These are phyloP conservation scores for Strobilomyces confusus DNA, from an alignment of 768 basidiomycete genomes.

Conservation along the genomic window DNA sequence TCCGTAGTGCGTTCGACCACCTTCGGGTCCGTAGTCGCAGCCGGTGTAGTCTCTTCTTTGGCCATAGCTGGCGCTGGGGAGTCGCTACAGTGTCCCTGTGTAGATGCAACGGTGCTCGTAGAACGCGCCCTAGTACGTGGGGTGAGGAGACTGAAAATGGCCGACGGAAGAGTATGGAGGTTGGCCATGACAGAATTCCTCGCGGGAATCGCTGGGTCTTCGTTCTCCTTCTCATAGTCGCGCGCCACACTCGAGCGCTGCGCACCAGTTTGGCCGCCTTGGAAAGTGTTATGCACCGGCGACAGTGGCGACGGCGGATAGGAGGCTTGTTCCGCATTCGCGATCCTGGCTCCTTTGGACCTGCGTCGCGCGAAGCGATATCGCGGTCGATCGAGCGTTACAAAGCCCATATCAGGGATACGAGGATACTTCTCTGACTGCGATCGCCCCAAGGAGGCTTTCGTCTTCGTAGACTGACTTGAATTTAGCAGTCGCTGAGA, in stretches of 20 bases:
- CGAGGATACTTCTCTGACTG: constrained; percentile 23
- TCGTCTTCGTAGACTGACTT: background rate
- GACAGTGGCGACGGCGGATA: background rate
- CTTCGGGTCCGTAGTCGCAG: background rate
- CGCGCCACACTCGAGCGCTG: background rate
- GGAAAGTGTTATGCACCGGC: background rate
- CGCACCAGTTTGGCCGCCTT: background rate
- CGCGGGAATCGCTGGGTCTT: background rate
- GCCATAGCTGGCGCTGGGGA: background rate
- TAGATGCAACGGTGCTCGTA: constrained; percentile 20
- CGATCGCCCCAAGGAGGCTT: constrained; percentile 18
- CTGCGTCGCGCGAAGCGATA: constrained; percentile 17
- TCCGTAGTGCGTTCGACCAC: constrained; percentile 5
- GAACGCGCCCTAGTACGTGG: constrained; percentile 19
- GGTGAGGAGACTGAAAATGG: constrained; percentile 7
- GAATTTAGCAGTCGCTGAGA: constrained; percentile 17
- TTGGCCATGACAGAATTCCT: background rate
- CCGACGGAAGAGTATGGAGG: constrained; percentile 5
- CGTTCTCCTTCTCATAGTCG: constrained; percentile 4
- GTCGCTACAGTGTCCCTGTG: background rate
- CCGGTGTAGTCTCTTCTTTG: background rate
- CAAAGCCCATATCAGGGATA: constrained; percentile 18
- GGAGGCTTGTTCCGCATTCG: background rate
- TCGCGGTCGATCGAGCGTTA: constrained; percentile 20
- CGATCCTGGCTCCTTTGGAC: constrained; percentile 1